Conservation (phyloP, 805 yeast genomes). For the Sugiyamaella americana region DNA sequence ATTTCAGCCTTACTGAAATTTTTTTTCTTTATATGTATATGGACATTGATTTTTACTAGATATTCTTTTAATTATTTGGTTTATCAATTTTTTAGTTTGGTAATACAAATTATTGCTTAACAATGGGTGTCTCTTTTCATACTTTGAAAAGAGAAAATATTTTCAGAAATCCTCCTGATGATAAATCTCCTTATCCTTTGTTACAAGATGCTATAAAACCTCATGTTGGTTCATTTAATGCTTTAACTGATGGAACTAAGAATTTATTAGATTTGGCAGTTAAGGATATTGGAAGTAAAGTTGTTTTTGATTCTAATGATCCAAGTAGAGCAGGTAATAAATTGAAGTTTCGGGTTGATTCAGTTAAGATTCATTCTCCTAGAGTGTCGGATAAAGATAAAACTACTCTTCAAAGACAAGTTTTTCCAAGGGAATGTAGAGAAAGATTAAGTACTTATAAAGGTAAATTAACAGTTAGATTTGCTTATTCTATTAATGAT, state of each 20-base stretch:
- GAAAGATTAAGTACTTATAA: slow-evolving; percentile 82
- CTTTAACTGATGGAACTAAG: slow-evolving; percentile 74
- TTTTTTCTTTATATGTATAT: too few relatives aligned
- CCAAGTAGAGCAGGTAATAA: slow-evolving; percentile 75
- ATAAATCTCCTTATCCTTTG: slow-evolving; percentile 73
- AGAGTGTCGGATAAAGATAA: slow-evolving; percentile 67
- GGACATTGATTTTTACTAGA: too few relatives aligned
- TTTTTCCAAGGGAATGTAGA: slow-evolving; percentile 82
- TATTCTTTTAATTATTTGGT: too few relatives aligned
- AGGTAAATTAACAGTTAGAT: slow-evolving; percentile 69
- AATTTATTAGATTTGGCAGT: slow-evolving; percentile 74
- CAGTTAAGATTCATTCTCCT: slow-evolving; percentile 83
- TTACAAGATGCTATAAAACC: slow-evolving; percentile 88
- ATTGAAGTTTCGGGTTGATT: slow-evolving; percentile 72
- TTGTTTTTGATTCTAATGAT: slow-evolving; percentile 77
- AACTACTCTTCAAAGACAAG: slow-evolving; percentile 67
- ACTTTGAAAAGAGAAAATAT: slow-evolving; percentile 85
- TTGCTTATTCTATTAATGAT: slow-evolving; percentile 82
- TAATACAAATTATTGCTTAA: too few relatives aligned
- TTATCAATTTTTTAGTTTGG: too few relatives aligned
- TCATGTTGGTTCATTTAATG: slow-evolving; percentile 94
- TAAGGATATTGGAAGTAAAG: slow-evolving; percentile 79
- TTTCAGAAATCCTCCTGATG: slow-evolving; percentile 85
- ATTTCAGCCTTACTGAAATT: too few relatives aligned
- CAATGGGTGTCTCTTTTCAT: slow-evolving; percentile 48